These are phyloP conservation scores for Beta corolliflora DNA, from an alignment of 179 eudicot genomes.

Conservation along the genomic window DNA sequence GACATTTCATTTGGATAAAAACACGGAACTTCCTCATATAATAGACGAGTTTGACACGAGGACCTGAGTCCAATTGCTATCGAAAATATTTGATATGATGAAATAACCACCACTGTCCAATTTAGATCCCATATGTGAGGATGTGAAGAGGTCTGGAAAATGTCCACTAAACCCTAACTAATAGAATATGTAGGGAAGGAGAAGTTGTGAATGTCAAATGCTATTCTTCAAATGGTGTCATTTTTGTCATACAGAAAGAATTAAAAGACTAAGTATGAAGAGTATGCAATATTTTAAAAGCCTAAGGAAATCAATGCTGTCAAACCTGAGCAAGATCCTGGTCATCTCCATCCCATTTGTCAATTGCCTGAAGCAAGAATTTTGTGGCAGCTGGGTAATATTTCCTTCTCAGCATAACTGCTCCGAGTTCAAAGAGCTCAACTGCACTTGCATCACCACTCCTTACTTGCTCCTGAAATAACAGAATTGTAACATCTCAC, in stretches of 20 bases:
- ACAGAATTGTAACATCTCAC: neutral
- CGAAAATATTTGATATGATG: neutral
- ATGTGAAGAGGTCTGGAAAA: neutral
- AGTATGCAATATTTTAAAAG: neutral
- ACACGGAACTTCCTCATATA: neutral
- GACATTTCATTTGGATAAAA: neutral
- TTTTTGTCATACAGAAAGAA: neutral
- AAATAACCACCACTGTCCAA: neutral
- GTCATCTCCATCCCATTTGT: conserved; percentile 97
- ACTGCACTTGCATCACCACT: conserved; percentile 96
- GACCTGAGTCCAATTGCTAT: neutral
- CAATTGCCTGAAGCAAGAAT: conserved; percentile 82
- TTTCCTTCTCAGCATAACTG: conserved; percentile 95
- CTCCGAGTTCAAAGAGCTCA: conserved; percentile 91
- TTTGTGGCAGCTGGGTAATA: conserved; percentile 91
- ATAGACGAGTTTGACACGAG: neutral
- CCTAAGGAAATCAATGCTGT: neutral
- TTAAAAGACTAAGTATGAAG: neutral
- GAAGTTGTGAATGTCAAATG: neutral
- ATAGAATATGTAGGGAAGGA: neutral
- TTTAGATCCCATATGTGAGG: neutral
- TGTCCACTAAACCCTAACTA: neutral
- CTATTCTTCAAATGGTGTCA: neutral
- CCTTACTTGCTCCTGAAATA: conserved; percentile 88
- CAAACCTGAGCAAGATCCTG: conserved; percentile 96